Percentiles rank a stretch among this genome's conserved stretches.
These are phyloP conservation scores for Maudiozyma bulderi DNA, from an alignment of 805 yeast genomes.

Conservation along the genomic window DNA sequence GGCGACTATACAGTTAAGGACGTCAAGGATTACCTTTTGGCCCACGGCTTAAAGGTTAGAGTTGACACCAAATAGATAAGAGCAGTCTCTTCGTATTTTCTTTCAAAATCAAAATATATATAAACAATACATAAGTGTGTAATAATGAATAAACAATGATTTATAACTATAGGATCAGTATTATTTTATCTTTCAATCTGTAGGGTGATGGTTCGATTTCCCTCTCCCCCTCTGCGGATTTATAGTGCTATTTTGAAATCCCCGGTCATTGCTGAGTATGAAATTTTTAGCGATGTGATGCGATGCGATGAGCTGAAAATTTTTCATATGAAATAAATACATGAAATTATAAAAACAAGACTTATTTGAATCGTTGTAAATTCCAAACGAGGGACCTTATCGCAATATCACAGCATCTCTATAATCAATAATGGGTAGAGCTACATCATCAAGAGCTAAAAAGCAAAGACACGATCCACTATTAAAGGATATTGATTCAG, in stretches of 20 bases:
- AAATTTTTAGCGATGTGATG: background rate
- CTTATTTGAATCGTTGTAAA: too few relatives aligned
- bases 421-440: slow-evolving; percentile 44
- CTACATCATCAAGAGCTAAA: slow-evolving; percentile 40
- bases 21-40: slow-evolving; percentile 60
- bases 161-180: too few relatives aligned
- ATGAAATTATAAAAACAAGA: background rate
- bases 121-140: background rate
- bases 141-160: too few relatives aligned
- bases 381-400: too few relatives aligned
- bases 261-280: too few relatives aligned
- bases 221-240: too few relatives aligned
- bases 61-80: slow-evolving; percentile 33
- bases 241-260: too few relatives aligned
- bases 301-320: background rate
- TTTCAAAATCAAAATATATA: background rate
- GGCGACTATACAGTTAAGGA: slow-evolving; percentile 82
- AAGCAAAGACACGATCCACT: slow-evolving; percentile 71
- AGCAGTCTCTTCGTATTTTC: background rate
- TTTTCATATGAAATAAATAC: background rate
- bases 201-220: too few relatives aligned
- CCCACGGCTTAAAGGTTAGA: slow-evolving; percentile 63
- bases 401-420: background rate
- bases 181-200: too few relatives aligned
- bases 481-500: slow-evolving; percentile 65